Evolutionary conservation across 2,329 filamentous ascomycete genomes (phyloP), one percentile per base, ranked within the genome.

Genomic region (Arthrobotrys iridis): DNA sequence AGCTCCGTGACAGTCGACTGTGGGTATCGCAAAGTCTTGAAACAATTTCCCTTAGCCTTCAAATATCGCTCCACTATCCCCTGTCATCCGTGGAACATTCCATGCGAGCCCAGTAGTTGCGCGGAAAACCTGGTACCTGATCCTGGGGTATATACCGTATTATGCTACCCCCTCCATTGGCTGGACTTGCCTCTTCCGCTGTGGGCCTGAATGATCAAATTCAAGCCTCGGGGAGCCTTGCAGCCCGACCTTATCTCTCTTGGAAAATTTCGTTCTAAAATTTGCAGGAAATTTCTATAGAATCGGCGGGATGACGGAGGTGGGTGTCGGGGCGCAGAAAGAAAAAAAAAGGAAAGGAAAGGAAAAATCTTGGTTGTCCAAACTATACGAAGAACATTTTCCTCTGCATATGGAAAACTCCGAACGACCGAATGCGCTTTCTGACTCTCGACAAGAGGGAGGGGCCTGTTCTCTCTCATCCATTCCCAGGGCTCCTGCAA

Each of bases 91-190:
- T 74, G 62, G 70, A 74, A 74, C 58, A 57, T 74, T 74, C 70
- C 62, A 74, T 74, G 70, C 70, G n/a, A 74, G 59, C 24, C 52
- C 43, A 66, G 70, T 57, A 67, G 37, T 26, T 73, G 50, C 55
- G 60, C 18, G 33, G 45, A 66, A 66, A 67, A 66, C 70, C 62
- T 67, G 62, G 70, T 74, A 74, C 70, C 70, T 74, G 70, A 74
- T 74, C 62, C 70, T 67, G 70, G 70, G 70, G 70, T 62, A 70
- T n/a, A n/a, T n/a, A n/a, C n/a, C n/a, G n/a, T n/a, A n/a, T n/a
- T n/a, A n/a, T n/a, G n/a, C n/a, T n/a, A n/a, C n/a, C n/a, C 65
- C 46, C 37, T 59, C 48, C 50, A 73, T 41, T 59, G 68, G 59
- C 15, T 73, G 59, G 48, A 73, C 68, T 73, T 73, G 60, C 68